Evolutionary conservation across 2,329 filamentous ascomycete species (phyloP).

Genomic region (Dothistroma pini): DNA sequence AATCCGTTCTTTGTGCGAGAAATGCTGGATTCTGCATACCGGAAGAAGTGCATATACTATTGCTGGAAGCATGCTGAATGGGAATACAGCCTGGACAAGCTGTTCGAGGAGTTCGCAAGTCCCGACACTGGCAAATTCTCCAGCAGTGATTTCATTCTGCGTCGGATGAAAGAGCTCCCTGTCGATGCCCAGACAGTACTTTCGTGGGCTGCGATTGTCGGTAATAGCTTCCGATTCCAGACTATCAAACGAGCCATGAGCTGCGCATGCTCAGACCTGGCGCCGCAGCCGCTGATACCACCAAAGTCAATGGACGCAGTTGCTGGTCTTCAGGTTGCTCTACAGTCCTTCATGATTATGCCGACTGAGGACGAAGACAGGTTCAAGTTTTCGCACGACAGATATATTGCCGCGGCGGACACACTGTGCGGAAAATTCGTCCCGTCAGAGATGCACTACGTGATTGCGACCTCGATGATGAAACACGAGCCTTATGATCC

Average conservation of each 20-base stretch:
- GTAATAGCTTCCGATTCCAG: conserved; percentile 78
- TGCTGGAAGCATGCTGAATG: conserved; percentile 79
- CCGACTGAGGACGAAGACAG: conserved; percentile 79
- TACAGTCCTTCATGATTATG: conserved; percentile 76
- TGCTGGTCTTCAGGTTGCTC: conserved; percentile 73
- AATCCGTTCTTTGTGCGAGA: conserved; percentile 91
- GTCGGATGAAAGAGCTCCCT: conserved; percentile 72
- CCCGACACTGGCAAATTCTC: conserved; percentile 75
- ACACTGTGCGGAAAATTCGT: conserved; percentile 65
- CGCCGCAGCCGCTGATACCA: conserved; percentile 46
- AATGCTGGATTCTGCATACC: conserved; percentile 82
- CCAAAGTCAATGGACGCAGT: conserved; percentile 65
- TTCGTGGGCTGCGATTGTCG: conserved; percentile 80
- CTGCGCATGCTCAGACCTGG: conserved; percentile 64
- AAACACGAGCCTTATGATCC: conserved; percentile 63
- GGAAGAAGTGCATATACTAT: conserved; percentile 86
- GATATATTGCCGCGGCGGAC: conserved; percentile 75
- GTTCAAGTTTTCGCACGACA: conserved; percentile 83
- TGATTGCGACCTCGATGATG: conserved; percentile 76
- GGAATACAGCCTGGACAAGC: conserved; percentile 78
- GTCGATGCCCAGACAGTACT: conserved; percentile 71
- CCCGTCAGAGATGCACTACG: conserved; percentile 79
- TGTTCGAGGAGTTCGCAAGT: conserved; percentile 80
- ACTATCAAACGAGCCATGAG: conserved; percentile 73
- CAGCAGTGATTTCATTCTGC: conserved; percentile 77